Conservation (phyloP, 768 basidiomycete genomes). For the Hericium rajendrae region DNA sequence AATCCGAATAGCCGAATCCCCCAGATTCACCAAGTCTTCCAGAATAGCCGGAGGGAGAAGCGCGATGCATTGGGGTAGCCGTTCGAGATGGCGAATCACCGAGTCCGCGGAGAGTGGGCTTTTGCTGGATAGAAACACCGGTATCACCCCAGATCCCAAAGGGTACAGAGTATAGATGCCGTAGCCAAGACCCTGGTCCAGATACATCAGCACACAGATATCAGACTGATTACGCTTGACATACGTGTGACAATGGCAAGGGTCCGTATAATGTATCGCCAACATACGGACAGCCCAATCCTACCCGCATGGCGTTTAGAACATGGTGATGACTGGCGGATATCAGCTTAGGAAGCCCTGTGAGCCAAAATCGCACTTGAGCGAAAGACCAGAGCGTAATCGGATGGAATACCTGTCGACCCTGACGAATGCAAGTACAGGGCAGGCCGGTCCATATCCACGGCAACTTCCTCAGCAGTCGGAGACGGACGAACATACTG, state of each 20-base stretch:
- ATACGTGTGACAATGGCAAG: background rate
- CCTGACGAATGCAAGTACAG: background rate
- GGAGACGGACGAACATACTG: background rate
- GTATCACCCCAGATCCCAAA: background rate
- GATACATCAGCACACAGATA: too few relatives aligned
- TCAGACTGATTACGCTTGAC: too few relatives aligned
- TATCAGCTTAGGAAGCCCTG: background rate
- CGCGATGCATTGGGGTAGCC: background rate
- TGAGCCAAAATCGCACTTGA: too few relatives aligned
- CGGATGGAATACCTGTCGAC: too few relatives aligned
- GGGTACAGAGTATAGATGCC: background rate
- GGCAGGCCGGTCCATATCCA: background rate
- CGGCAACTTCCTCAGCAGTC: background rate
- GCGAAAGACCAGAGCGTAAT: too few relatives aligned
- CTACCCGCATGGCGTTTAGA: background rate
- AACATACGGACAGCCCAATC: background rate
- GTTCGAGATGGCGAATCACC: background rate
- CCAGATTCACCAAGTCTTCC: background rate
- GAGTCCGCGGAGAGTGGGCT: background rate
- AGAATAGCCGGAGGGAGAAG: background rate
- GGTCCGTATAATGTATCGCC: background rate
- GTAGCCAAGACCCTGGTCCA: background rate
- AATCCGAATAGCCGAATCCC: background rate
- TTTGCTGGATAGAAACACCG: background rate
- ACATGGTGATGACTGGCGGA: background rate